Evolutionary conservation across 1,284 basidiomycete genomes (phyloP).

Genomic region (Apiotrichum sp.): DNA sequence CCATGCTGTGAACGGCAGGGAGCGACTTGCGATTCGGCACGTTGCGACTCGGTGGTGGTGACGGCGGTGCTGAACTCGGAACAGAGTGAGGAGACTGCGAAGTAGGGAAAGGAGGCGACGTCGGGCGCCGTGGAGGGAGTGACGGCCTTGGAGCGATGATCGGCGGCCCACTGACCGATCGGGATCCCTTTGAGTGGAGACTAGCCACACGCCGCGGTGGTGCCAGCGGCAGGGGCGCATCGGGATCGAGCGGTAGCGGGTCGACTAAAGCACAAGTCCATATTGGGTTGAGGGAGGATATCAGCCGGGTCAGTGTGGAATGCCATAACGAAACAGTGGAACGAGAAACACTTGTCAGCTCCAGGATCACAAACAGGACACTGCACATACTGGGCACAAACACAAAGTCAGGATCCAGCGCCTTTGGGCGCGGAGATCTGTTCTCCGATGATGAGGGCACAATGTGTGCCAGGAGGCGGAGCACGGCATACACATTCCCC

Average conservation of each 20-base stretch:
- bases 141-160: constrained; percentile 1
- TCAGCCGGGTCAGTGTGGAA: too few species aligned
- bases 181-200: neutral
- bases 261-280: constrained; percentile 5
- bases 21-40: neutral
- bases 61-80: neutral
- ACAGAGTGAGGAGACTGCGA: too few species aligned
- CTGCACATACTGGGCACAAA: constrained; percentile 15
- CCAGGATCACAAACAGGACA: neutral
- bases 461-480: constrained; percentile 15
- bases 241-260: constrained; percentile 15
- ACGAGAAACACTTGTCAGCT: neutral
- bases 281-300: neutral
- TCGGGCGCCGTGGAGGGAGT: neutral
- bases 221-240: neutral
- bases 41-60: neutral
- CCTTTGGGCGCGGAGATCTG: neutral
- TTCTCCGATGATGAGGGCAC: neutral
- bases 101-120: neutral
- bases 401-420: constrained; percentile 13
- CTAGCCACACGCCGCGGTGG: constrained; percentile 9
- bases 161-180: neutral
- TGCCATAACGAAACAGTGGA: too few species aligned
- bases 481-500: constrained; percentile 17
- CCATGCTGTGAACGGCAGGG: constrained; percentile 3